Base-by-base conservation (phyloP, 306 rosid species). In the Ziziphus jujuba region DNA sequence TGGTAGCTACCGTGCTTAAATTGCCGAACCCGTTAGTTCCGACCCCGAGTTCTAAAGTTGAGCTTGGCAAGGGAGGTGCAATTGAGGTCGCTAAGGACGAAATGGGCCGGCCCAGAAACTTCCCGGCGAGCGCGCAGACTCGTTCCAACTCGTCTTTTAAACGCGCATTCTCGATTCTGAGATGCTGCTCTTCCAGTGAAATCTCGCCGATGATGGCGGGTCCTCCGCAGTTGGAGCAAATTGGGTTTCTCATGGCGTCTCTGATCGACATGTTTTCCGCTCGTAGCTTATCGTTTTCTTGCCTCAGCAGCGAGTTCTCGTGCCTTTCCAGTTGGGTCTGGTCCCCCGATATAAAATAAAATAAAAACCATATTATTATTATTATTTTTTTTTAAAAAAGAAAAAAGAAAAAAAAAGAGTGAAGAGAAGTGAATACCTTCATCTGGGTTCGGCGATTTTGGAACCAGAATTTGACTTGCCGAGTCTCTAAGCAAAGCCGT, bases 391-490 rank as follows among this genome's bases (percentile, higher is more conserved):
- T n/a, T n/a, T n/a, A n/a, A 22, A 63, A 38, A 65, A 57, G 51
- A 64, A 15, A 49, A 16, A 24, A 47, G 49, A 35, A 47, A 25
- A 51, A 21, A 2, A 5, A 24, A 2, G n/a, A n/a, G 40, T 9
- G 49, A 55, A 23, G 52, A 47, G 67, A 52, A 63, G 72, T 17
- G 63, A 75, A 61, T 24, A 92, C 98, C 95, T 93, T 93, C 98
- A 93, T 90, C 59, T 93, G 98, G 59, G 98, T 93, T 59, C 98
- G 85, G 57, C 98, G 84, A 85, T 93, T 93, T 82, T 93, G 98
- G 86, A 93, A 93, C 98, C 98, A 93, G 75, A 93, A 93, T 70
- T 93, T 93, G 38, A 93, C 98, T 56, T 93, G 98, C 50, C 96
- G 81, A 0, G 96, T 93, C 81, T 93, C 98, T 74, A 93, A 81